Evolutionary conservation across 2,329 filamentous ascomycete species (phyloP), one percentile per base, ranked within the genome.

Genomic region (Aspergillus sergii): DNA sequence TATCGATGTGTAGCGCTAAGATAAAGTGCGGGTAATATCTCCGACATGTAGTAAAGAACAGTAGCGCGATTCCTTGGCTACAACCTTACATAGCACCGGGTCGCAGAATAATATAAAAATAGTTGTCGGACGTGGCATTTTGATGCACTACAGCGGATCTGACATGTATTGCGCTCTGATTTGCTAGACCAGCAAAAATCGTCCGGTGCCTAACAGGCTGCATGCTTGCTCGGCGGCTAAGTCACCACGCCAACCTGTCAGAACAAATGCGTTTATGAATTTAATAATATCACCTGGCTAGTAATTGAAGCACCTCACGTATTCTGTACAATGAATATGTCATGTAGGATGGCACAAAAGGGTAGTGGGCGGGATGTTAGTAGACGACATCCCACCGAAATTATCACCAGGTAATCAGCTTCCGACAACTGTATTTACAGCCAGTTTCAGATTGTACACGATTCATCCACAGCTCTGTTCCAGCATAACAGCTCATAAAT

Each of bases 381-480:
- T 41, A 4, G 0, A 41, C 21, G 10, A 51, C 9, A 32, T 51
- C 0, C 48, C 2, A 32, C 16, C 4, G 11, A 51, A 0, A 9
- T 6, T 10, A 32, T 3, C 8, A 4, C 3, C 9, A 32, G 30
- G 28, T 19, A 51, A 51, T 51, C 48, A 21, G 4, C 8, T 51
- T 14, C 4, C 1, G 28, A 30, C 48, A 51, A 3, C 12, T 32
- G 19, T 51, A 7, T 4, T 4, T 21, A 3, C 1, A 21, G 26
- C 9, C 9, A 12, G 16, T 21, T 32, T 32, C 21, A 8, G 4
- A n/a, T 34, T 32, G 48, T 19, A n/a, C 19, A 21, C 19, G 9
- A 32, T 0, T 5, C 11, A 12, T n/a, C 1, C 3, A 48, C 5
- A 5, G 6, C 2, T 48, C 12, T 10, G 12, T 0, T 48, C 5